phyloP scores from a whole-genome alignment of 345 rosid species.

The Bruguiera parviflora region DNA sequence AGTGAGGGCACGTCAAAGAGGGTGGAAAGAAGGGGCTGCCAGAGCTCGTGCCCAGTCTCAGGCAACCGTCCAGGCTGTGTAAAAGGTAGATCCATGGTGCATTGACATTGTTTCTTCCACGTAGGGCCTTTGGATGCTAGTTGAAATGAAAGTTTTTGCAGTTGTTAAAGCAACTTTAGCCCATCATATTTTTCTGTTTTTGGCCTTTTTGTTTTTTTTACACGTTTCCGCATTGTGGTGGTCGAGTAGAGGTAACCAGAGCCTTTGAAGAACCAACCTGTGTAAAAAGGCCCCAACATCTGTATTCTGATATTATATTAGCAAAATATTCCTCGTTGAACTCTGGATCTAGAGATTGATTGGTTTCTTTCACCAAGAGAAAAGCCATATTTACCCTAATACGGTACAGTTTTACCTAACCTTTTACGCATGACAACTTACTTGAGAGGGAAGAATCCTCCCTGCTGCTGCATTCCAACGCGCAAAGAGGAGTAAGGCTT shows the following conservation, averaged over 20 bases:
- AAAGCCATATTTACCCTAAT: not conserved
- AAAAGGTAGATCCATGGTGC: slow-evolving; percentile 6
- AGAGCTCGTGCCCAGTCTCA: slow-evolving; percentile 46
- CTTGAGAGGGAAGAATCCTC: no score
- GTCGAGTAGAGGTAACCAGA: slow-evolving; percentile 6
- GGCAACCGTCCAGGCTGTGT: slow-evolving; percentile 46
- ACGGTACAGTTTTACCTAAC: not conserved
- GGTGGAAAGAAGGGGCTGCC: slow-evolving; percentile 67
- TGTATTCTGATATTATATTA: not conserved
- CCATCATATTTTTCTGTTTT: not conserved
- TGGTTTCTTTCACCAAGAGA: not conserved
- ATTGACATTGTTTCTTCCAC: not conserved
- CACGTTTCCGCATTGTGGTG: not conserved
- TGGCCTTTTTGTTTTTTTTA: not conserved
- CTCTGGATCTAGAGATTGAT: not conserved
- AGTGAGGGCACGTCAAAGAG: slow-evolving; percentile 75
- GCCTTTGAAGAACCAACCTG: slow-evolving; percentile 5
- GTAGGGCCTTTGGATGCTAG: not conserved
- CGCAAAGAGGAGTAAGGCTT: no score
- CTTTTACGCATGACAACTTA: no score
- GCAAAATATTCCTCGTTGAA: not conserved
- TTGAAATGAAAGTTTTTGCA: slow-evolving; percentile 1
- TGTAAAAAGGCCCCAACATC: not conserved
- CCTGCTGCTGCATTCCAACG: no score
- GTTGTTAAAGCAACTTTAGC: slow-evolving; percentile 7